Conservation (phyloP, 176 grass and related monocot genomes). For the Areca catechu region DNA sequence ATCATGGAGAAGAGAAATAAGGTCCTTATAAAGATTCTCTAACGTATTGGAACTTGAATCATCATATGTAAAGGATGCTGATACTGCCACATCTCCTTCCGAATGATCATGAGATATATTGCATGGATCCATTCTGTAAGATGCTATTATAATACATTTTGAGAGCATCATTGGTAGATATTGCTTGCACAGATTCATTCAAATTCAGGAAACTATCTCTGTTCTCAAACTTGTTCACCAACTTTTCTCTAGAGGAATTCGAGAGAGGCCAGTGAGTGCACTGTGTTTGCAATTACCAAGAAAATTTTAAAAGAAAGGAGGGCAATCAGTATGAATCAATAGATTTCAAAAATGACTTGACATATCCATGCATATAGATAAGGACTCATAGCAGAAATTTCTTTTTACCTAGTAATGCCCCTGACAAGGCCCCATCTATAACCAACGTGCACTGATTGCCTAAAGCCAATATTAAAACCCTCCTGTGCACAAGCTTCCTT, state of each 20-base stretch:
- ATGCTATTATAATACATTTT: conserved; percentile 44
- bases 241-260: conserved; percentile 37
- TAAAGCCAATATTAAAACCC: conserved; percentile 79
- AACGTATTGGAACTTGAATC: conserved; percentile 33
- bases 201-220: conserved; percentile 33
- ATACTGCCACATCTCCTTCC: conserved; percentile 7
- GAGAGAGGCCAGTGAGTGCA: conserved; percentile 39
- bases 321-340: no score
- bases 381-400: background rate
- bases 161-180: conserved; percentile 38
- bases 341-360: no score
- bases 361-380: no score
- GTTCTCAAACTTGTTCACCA: conserved; percentile 27
- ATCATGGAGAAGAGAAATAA: conserved; percentile 36
- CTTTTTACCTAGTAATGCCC: conserved; percentile 58
- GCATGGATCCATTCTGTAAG: conserved; percentile 3
- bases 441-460: conserved; percentile 56
- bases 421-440: conserved; percentile 68
- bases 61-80: background rate
- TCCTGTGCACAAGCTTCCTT: conserved; percentile 71
- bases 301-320: background rate
- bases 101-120: conserved; percentile 1
- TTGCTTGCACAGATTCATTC: conserved; percentile 31
- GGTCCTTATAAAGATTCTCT: conserved; percentile 28
- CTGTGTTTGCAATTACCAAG: conserved; percentile 15